Percentiles rank a stretch among this genome's conserved stretches.
Evolutionary conservation across 306 rosid genomes (phyloP).

Genomic region (Malus orientalis): DNA sequence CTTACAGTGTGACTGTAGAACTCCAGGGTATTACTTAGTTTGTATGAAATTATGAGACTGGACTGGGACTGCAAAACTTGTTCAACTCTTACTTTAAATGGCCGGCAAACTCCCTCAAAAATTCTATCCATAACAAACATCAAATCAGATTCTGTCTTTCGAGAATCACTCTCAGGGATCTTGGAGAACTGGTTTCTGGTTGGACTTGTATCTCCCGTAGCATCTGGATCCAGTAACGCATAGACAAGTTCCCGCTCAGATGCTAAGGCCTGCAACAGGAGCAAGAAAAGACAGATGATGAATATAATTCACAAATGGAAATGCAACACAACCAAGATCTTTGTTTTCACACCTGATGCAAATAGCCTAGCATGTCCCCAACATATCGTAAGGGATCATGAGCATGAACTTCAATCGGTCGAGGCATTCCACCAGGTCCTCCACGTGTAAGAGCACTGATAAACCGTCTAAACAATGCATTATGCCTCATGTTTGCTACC

Average conservation of each 20-base stretch:
- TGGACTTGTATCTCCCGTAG: constrained; percentile 46
- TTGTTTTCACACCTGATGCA: constrained; percentile 68
- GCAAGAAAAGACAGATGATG: constrained; percentile 2
- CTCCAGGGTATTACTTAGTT: constrained; percentile 86
- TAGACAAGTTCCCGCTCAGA: constrained; percentile 94
- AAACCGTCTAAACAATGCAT: constrained; percentile 89
- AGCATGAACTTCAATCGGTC: constrained; percentile 99
- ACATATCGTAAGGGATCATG: constrained; percentile 96
- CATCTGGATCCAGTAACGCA: constrained; percentile 76
- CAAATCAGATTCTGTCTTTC: constrained; percentile 62
- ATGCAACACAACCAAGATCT: constrained; percentile 6
- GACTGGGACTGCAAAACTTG: constrained; percentile 97
- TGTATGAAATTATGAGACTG: constrained; percentile 76
- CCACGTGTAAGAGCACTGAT: constrained; percentile 97
- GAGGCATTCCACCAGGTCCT: constrained; percentile 97
- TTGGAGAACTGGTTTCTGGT: constrained; percentile 46
- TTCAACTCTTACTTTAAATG: constrained; percentile 95
- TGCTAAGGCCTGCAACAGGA: constrained; percentile 75
- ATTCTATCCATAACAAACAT: constrained; percentile 94
- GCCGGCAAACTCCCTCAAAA: constrained; percentile 98
- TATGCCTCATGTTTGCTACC: constrained; percentile 99
- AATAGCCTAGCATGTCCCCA: constrained; percentile 95
- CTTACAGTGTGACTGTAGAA: constrained; percentile 92
- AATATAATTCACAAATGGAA: not conserved
- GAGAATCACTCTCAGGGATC: constrained; percentile 41